These are phyloP conservation scores for Penicillium polonicum DNA, from an alignment of 2,329 filamentous ascomycete genomes.

Conservation along the genomic window DNA sequence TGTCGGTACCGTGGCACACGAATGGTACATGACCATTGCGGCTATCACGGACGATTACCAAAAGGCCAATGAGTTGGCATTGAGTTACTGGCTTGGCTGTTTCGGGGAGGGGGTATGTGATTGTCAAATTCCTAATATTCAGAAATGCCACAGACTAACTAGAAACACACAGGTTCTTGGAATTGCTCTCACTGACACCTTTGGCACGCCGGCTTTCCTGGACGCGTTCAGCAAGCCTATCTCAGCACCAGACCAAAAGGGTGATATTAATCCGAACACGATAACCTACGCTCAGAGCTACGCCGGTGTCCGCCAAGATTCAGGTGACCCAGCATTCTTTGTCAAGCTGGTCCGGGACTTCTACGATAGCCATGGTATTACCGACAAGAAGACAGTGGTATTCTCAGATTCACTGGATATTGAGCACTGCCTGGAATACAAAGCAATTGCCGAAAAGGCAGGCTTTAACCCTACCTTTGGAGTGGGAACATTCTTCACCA, in stretches of 20 bases:
- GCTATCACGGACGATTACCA: conserved; percentile 85
- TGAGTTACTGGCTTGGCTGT: conserved; percentile 85
- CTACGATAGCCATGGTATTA: conserved; percentile 73
- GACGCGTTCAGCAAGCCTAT: conserved; percentile 74
- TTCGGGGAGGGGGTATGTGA: conserved; percentile 70
- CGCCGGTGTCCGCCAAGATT: conserved; percentile 83
- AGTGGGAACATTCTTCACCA: conserved; percentile 92
- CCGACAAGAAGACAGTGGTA: conserved; percentile 80
- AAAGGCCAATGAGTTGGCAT: conserved; percentile 76
- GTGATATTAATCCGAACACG: conserved; percentile 18
- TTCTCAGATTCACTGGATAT: conserved; percentile 96
- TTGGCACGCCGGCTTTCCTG: conserved; percentile 87
- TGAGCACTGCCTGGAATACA: conserved; percentile 87
- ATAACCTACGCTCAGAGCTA: conserved; percentile 79
- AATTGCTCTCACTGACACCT: conserved; percentile 93
- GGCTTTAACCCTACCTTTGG: conserved; percentile 88
- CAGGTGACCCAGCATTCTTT: conserved; percentile 78
- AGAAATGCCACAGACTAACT: background rate
- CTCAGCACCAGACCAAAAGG: conserved; percentile 41
- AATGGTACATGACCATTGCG: conserved; percentile 99
- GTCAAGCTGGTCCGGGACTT: conserved; percentile 76
- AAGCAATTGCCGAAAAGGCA: conserved; percentile 72
- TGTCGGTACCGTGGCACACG: conserved; percentile 88
- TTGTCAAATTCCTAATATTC: background rate
- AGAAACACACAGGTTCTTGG: conserved; percentile 60